Conservation (phyloP, 352 stramenopile genomes). For the Phytophthora constricta region DNA sequence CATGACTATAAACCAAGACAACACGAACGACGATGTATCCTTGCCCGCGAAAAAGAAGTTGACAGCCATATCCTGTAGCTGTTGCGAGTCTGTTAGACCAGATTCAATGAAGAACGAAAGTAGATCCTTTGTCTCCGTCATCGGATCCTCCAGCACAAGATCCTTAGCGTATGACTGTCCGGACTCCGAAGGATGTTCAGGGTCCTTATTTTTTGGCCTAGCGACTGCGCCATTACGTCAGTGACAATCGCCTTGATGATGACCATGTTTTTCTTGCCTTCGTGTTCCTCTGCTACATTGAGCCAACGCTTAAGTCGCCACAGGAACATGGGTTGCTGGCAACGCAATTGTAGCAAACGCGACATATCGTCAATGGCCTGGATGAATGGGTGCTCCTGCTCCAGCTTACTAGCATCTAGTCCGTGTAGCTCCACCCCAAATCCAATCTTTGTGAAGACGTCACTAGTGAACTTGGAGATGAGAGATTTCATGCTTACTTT, state of each 20-base stretch:
- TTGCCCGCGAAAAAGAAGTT: constrained; percentile 82
- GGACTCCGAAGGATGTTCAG: not conserved
- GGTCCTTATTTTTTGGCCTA: constrained; percentile 24
- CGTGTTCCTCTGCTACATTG: constrained; percentile 40
- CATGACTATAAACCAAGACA: constrained; percentile 82
- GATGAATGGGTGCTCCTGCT: constrained; percentile 46
- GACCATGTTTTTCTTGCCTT: constrained; percentile 39
- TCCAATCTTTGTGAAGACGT: constrained; percentile 76
- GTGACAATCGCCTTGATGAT: constrained; percentile 45
- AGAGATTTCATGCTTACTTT: constrained; percentile 47
- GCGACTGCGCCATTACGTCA: constrained; percentile 41
- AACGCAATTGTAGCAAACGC: constrained; percentile 41
- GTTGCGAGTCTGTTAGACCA: constrained; percentile 28
- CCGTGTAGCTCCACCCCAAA: constrained; percentile 67
- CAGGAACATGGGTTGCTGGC: constrained; percentile 51
- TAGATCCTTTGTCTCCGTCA: constrained; percentile 36
- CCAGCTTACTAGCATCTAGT: constrained; percentile 30
- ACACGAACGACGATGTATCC: constrained; percentile 71
- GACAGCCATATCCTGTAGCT: constrained; percentile 75
- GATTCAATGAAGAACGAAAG: constrained; percentile 54
- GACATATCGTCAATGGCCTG: constrained; percentile 54
- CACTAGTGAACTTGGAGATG: constrained; percentile 65
- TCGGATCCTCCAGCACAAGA: constrained; percentile 8
- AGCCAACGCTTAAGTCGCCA: constrained; percentile 56
- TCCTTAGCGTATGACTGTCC: not conserved